Evolutionary conservation across 495 filamentous ascomycete genomes (phyloP).

Genomic region (Hypoxylon crocopeplum): DNA sequence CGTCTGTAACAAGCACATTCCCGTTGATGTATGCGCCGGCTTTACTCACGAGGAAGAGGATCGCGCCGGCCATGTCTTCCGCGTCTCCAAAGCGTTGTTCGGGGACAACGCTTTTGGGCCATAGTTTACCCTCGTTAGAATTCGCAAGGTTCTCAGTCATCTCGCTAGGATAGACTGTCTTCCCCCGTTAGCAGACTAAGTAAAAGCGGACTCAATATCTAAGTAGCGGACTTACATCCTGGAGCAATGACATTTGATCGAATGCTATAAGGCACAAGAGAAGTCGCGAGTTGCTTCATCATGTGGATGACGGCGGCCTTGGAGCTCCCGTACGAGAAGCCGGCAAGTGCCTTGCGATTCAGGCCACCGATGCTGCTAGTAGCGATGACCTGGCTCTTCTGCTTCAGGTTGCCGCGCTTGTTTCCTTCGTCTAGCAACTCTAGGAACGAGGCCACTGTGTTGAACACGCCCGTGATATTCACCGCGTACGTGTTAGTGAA

Average conservation of each 20-base stretch:
- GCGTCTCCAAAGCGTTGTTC: constrained; percentile 53
- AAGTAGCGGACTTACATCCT: constrained; percentile 52
- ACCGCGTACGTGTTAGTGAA: constrained; percentile 57
- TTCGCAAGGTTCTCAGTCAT: constrained; percentile 49
- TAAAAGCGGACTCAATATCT: neutral
- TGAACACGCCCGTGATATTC: constrained; percentile 60
- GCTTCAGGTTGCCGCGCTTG: constrained; percentile 50
- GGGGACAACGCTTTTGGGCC: constrained; percentile 52
- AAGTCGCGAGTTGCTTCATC: constrained; percentile 61
- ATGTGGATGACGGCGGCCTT: constrained; percentile 63
- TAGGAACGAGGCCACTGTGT: constrained; percentile 62
- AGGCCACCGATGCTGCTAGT: constrained; percentile 61
- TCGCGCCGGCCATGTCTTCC: constrained; percentile 59
- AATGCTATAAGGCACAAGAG: constrained; percentile 56
- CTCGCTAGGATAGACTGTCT: constrained; percentile 58
- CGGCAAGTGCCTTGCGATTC: constrained; percentile 49
- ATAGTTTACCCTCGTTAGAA: constrained; percentile 38
- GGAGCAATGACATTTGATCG: constrained; percentile 63
- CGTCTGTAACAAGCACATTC: constrained; percentile 57
- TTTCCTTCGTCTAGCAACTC: constrained; percentile 64
- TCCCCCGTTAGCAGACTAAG: neutral
- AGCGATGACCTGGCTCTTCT: constrained; percentile 62
- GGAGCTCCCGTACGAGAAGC: constrained; percentile 59
- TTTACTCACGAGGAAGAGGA: constrained; percentile 58
- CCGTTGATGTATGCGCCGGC: constrained; percentile 62